Percentiles rank a stretch among this genome's conserved stretches.
Conservation (phyloP, 305 asterid species). For the Ilex paraguariensis region DNA sequence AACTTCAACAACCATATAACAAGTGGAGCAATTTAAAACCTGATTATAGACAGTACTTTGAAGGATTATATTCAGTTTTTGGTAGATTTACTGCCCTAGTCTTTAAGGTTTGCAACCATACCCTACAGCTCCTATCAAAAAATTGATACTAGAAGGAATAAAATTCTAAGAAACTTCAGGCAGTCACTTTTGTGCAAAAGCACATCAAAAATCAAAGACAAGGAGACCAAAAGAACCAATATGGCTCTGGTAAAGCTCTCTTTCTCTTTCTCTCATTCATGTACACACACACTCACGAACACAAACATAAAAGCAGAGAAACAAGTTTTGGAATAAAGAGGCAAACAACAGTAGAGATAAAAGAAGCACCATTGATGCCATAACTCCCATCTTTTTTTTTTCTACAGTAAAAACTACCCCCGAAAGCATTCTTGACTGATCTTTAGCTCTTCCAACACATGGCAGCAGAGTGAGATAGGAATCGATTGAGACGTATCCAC, state of each 20-base stretch:
- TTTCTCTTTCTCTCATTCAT: neutral
- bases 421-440: no score
- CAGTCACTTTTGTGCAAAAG: constrained; percentile 4
- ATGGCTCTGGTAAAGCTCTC: constrained; percentile 12
- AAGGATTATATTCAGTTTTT: no score
- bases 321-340: constrained; percentile 22
- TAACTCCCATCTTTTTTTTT: neutral
- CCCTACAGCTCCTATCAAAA: no score
- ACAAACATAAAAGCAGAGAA: constrained; percentile 4
- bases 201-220: constrained; percentile 10
- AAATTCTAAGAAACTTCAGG: constrained; percentile 9
- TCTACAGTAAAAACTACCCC: neutral
- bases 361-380: constrained; percentile 8
- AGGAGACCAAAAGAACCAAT: constrained; percentile 19
- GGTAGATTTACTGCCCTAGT: no score
- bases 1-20: no score
- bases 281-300: neutral
- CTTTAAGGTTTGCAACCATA: no score
- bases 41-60: no score
- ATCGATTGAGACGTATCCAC: no score
- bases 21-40: no score
- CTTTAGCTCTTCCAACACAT: no score
- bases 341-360: constrained; percentile 3
- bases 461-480: no score
- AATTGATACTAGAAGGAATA: neutral